phyloP scores from a whole-genome alignment of 331 rosid genomes.

The Cydonia oblonga region DNA sequence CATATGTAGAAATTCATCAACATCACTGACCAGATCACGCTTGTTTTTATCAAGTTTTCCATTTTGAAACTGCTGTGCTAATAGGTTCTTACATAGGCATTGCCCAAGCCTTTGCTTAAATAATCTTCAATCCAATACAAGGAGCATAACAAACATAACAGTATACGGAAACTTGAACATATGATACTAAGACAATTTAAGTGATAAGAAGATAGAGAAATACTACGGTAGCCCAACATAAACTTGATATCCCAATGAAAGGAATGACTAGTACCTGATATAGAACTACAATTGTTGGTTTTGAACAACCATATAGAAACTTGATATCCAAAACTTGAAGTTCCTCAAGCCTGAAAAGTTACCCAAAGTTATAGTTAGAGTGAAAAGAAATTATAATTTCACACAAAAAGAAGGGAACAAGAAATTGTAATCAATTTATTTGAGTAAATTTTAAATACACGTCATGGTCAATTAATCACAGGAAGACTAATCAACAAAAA shows the following conservation, averaged over 20 bases:
- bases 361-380: not conserved
- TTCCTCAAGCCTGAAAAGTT: slow-evolving; percentile 88
- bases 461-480: not conserved
- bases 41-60: not conserved
- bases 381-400: not conserved
- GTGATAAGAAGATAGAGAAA: not conserved
- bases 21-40: not conserved
- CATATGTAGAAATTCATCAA: not conserved
- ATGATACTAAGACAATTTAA: not conserved
- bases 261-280: slow-evolving; percentile 57
- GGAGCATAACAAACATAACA: not conserved
- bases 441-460: not conserved
- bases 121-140: not conserved
- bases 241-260: not conserved
- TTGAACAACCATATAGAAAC: slow-evolving; percentile 90
- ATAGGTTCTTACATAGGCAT: not conserved
- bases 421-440: not conserved
- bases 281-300: slow-evolving; percentile 92
- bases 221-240: not conserved
- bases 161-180: not conserved
- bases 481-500: not conserved
- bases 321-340: slow-evolving; percentile 96
- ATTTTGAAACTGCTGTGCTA: not conserved
- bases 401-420: not conserved
- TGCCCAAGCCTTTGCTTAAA: not conserved